phyloP scores from a whole-genome alignment of 2,329 filamentous ascomycete species.

The Exophiala lecanii-corni region DNA sequence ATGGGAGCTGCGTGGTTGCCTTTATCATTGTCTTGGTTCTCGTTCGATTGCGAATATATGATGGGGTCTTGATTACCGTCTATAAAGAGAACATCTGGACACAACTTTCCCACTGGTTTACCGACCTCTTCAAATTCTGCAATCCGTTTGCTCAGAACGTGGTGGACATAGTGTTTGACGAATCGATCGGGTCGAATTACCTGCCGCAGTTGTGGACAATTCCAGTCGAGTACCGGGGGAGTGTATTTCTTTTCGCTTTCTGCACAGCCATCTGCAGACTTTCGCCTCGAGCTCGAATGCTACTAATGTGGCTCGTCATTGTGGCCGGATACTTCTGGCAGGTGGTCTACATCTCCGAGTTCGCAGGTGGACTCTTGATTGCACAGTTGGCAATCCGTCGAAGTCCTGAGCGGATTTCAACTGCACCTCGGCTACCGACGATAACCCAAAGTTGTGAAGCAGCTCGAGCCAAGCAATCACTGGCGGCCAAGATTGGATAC shows the following conservation, averaged over 20 bases:
- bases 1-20: conserved; percentile 38
- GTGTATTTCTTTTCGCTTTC: conserved; percentile 19
- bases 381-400: conserved; percentile 32
- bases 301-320: conserved; percentile 8
- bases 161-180: conserved; percentile 28
- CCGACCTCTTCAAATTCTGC: conserved; percentile 28
- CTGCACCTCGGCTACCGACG: conserved; percentile 9
- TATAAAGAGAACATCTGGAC: conserved; percentile 4
- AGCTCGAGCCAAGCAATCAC: neutral
- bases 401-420: conserved; percentile 38
- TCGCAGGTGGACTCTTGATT: conserved; percentile 38
- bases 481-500: conserved; percentile 3
- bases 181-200: conserved; percentile 31
- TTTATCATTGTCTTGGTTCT: conserved; percentile 37
- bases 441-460: neutral
- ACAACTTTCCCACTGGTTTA: conserved; percentile 16
- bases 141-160: conserved; percentile 31
- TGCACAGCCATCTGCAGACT: conserved; percentile 13
- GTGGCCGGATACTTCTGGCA: conserved; percentile 26
- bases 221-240: conserved; percentile 29
- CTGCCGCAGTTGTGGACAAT: conserved; percentile 39
- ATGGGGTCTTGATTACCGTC: neutral
- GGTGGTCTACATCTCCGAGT: conserved; percentile 35
- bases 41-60: conserved; percentile 39
- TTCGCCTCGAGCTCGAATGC: conserved; percentile 2